These are phyloP conservation scores for Neurospora sp. DNA, from an alignment of 495 filamentous ascomycete genomes.

Conservation along the genomic window DNA sequence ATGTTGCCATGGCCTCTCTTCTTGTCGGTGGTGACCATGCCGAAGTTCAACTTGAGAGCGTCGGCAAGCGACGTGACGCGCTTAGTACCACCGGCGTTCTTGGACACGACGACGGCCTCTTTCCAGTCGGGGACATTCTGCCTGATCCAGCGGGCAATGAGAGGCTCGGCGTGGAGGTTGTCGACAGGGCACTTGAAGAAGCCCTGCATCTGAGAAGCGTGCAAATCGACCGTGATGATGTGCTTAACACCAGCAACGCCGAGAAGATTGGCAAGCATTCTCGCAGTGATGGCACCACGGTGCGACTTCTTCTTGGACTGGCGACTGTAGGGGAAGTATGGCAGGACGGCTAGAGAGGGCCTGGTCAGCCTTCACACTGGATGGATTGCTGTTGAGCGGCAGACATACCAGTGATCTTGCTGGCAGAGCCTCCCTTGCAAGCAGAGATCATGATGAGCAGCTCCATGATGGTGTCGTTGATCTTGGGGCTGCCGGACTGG, in stretches of 20 bases:
- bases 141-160: conserved; percentile 92
- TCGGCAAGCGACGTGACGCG: conserved; percentile 93
- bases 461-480: conserved; percentile 99
- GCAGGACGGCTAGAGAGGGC: conserved; percentile 69
- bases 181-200: conserved; percentile 98
- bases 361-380: conserved; percentile 8
- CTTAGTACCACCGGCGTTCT: conserved; percentile 96
- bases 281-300: conserved; percentile 88
- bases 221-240: conserved; percentile 93
- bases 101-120: conserved; percentile 91
- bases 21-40: conserved; percentile 89
- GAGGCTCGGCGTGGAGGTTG: conserved; percentile 90
- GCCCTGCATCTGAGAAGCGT: conserved; percentile 96
- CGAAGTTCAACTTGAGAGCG: conserved; percentile 92
- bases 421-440: conserved; percentile 94
- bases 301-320: conserved; percentile 99
- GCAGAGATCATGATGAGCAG: conserved; percentile 97
- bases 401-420: conserved; percentile 84
- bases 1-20: conserved; percentile 55
- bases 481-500: conserved; percentile 90
- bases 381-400: conserved; percentile 1
- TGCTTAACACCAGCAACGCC: conserved; percentile 90
- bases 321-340: conserved; percentile 97
- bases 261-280: conserved; percentile 93
- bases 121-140: conserved; percentile 79